Evolutionary conservation across 768 basidiomycete genomes (phyloP).

Genomic region (Amylocystis lapponica): DNA sequence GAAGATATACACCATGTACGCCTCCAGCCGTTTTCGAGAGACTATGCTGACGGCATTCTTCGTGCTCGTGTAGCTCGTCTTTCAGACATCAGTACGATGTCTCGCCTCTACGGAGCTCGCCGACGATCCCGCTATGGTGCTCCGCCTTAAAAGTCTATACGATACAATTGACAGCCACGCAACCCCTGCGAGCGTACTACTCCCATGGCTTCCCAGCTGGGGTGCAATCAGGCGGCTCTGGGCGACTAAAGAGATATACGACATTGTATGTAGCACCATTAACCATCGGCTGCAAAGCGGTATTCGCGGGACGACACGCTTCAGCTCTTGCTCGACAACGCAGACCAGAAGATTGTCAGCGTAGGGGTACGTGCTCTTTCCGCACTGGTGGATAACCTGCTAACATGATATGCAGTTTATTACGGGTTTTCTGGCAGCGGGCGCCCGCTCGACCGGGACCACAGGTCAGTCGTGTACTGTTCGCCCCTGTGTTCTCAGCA

Average conservation of each 20-base stretch:
- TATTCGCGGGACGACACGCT: slow-evolving; percentile 57
- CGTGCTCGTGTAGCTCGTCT: slow-evolving; percentile 39
- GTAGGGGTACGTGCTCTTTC: slow-evolving; percentile 50
- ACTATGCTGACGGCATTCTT: not conserved
- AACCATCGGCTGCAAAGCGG: slow-evolving; percentile 53
- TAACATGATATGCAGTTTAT: slow-evolving; percentile 50
- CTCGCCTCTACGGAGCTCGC: slow-evolving; percentile 67
- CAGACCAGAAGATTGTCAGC: slow-evolving; percentile 62
- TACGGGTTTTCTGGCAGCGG: slow-evolving; percentile 76
- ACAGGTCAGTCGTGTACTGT: slow-evolving; percentile 44
- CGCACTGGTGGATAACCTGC: not conserved
- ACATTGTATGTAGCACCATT: slow-evolving; percentile 56
- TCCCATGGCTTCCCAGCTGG: slow-evolving; percentile 73
- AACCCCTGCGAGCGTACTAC: slow-evolving; percentile 64
- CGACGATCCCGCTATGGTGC: slow-evolving; percentile 54
- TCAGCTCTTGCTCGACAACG: slow-evolving; percentile 66
- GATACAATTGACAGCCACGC: slow-evolving; percentile 65
- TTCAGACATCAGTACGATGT: slow-evolving; percentile 68
- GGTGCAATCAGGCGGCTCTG: slow-evolving; percentile 66
- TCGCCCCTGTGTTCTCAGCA: not conserved
- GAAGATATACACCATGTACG: slow-evolving; percentile 44
- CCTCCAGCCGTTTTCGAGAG: not conserved
- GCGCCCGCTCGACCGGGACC: slow-evolving; percentile 75
- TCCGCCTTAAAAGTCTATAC: slow-evolving; percentile 58
- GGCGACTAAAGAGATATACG: slow-evolving; percentile 73